Percentiles rank a stretch among this genome's conserved stretches.
Evolutionary conservation across 768 basidiomycete species (phyloP).

Genomic region (Auriscalpium microsporum): DNA sequence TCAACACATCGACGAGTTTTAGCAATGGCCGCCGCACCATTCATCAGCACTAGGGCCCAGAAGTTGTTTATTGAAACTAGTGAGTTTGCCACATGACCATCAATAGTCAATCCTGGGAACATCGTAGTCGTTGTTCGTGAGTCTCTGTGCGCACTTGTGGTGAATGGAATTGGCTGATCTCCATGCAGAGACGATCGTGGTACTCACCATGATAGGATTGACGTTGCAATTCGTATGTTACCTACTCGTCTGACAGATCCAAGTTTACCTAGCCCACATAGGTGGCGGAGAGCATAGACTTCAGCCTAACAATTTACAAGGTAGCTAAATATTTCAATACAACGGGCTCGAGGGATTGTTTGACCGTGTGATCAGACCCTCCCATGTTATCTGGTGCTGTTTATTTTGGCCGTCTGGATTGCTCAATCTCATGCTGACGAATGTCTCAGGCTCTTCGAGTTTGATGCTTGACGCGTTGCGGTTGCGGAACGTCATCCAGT

Average conservation of each 20-base stretch:
- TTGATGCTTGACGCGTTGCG: constrained; percentile 78
- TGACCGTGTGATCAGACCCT: constrained; percentile 41
- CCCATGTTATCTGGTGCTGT: constrained; percentile 79
- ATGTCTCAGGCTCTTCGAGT: constrained; percentile 58
- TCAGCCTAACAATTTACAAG: constrained; percentile 41
- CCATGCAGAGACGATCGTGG: constrained; percentile 58
- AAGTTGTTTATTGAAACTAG: constrained; percentile 63
- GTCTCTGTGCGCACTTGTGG: neutral
- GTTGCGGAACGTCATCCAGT: constrained; percentile 69
- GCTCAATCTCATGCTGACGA: neutral
- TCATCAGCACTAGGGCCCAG: constrained; percentile 68
- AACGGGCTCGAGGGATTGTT: too few relatives aligned
- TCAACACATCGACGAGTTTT: neutral
- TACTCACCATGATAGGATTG: constrained; percentile 66
- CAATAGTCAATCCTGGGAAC: neutral
- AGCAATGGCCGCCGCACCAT: constrained; percentile 61
- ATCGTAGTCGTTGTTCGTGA: constrained; percentile 14
- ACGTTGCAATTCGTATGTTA: constrained; percentile 54
- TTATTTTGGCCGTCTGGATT: constrained; percentile 42
- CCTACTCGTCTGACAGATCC: too few relatives aligned
- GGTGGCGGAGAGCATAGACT: constrained; percentile 44
- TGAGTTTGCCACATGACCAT: constrained; percentile 26
- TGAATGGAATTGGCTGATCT: neutral
- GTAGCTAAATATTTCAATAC: constrained; percentile 21
- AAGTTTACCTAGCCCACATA: constrained; percentile 19